Evolutionary conservation across 352 stramenopile genomes (phyloP), one percentile per base, ranked within the genome.

Genomic region (Globisporangium polare): DNA sequence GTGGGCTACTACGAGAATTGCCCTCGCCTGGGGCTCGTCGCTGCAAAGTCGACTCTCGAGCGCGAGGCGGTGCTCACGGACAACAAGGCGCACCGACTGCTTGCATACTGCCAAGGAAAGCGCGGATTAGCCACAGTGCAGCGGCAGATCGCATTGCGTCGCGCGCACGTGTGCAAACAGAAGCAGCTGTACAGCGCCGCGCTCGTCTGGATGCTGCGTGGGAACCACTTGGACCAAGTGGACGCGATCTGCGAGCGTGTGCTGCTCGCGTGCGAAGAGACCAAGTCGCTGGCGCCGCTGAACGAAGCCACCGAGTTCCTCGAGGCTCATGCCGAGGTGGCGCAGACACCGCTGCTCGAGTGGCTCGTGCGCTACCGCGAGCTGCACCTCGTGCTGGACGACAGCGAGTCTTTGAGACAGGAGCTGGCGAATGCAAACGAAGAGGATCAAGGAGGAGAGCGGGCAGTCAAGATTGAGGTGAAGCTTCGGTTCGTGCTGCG

Each of bases 311-410:
- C 88, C 37, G 83, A 92, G 51, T 90, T 90, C 63, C 66, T 92
- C 47, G 80, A 88, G 27, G 29, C 66, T 15, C 70, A 78, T 24
- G 46, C 65, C 17, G 70, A 84, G 13, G 63, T 88, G 37, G 68
- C 78, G 17, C 69, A 68, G 33, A 80, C 79, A 18, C 71, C 80
- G 43, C 75, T 74, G 53, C 60, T 91, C 20, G 62, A 67, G 33
- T 94, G 84, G 78, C 58, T 91, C 5, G 69, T 90, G 17, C 71
- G 69, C 37, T 94, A 90, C 66, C 79, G 84, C 5, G 83, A 94
- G 60, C 73, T 91, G 15, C 64, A 74, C 42, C 59, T 94, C 20
- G 77, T 92, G 46, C 63, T 91, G 0, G 75, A 89, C 39, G 85
- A 94, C 42, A 62, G 75, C n/a, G 62, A 78, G 51, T 73, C 78